Percentiles rank a stretch among this genome's conserved stretches.
Evolutionary conservation across 192 early-diverging fungal species (phyloP).

Genomic region (Backusella macrospora): DNA sequence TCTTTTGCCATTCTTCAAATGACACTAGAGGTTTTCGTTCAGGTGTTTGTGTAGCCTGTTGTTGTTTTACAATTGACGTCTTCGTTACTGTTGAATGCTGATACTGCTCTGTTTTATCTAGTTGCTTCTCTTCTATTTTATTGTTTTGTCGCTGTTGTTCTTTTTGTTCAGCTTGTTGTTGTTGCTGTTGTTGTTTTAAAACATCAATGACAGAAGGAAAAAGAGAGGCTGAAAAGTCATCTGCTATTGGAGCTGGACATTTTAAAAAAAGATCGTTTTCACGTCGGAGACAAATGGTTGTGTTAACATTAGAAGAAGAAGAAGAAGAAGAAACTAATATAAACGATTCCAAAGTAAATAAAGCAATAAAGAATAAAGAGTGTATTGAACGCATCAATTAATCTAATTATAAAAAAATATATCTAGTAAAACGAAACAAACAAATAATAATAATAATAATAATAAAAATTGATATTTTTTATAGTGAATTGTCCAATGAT

Average conservation of each 20-base stretch:
- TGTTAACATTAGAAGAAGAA: neutral
- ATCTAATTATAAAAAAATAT: neutral
- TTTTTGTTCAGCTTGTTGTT: neutral
- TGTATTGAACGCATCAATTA: constrained; percentile 11
- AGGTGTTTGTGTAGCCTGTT: neutral
- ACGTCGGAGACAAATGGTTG: neutral
- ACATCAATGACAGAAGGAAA: neutral
- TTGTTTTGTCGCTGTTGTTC: neutral
- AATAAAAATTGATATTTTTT: neutral
- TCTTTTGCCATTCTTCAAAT: constrained; percentile 45
- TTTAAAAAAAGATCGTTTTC: constrained; percentile 3
- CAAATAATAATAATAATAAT: neutral
- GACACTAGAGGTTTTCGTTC: constrained; percentile 24
- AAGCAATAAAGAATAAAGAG: constrained; percentile 13
- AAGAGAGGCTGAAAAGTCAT: constrained; percentile 5
- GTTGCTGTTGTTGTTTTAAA: neutral
- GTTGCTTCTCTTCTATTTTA: neutral
- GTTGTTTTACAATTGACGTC: neutral
- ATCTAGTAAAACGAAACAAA: neutral
- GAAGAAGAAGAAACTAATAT: neutral
- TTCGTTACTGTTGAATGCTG: neutral
- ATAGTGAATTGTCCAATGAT: neutral
- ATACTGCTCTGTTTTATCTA: neutral
- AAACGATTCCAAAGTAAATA: neutral
- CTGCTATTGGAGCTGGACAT: neutral